Evolutionary conservation across 495 filamentous ascomycete genomes (phyloP).

Genomic region (Umbilicaria muhlenbergii): DNA sequence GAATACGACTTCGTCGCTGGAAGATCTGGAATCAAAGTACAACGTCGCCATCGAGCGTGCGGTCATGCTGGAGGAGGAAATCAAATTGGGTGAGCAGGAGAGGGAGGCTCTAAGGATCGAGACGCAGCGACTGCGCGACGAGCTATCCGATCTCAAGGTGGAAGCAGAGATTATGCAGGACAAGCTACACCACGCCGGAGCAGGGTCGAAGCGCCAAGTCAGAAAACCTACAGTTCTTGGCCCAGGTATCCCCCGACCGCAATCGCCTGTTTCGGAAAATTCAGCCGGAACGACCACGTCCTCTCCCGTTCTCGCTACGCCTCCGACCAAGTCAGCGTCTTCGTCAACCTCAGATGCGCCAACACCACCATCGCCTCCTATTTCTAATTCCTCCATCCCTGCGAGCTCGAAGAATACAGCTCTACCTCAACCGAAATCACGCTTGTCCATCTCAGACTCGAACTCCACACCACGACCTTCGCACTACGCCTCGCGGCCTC

Average conservation of each 20-base stretch:
- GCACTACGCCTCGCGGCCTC: conserved; percentile 15
- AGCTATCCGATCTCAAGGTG: conserved; percentile 81
- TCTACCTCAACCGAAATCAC: conserved; percentile 18
- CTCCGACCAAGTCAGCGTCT: conserved; percentile 47
- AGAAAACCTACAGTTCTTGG: conserved; percentile 32
- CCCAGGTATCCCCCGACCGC: conserved; percentile 13
- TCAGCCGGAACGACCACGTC: conserved; percentile 52
- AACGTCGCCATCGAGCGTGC: conserved; percentile 82
- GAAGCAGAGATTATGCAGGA: conserved; percentile 89
- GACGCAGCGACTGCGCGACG: conserved; percentile 72
- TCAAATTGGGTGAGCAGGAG: conserved; percentile 79
- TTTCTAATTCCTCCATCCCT: conserved; percentile 32
- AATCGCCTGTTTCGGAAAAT: conserved; percentile 30
- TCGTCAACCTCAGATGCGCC: conserved; percentile 62
- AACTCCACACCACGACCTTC: conserved; percentile 33
- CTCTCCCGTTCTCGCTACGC: conserved; percentile 56
- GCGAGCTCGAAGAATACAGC: conserved; percentile 23
- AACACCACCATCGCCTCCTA: conserved; percentile 52
- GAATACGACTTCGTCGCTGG: conserved; percentile 83
- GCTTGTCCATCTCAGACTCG: conserved; percentile 25
- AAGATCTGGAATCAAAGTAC: conserved; percentile 94
- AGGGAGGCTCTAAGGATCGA: conserved; percentile 77
- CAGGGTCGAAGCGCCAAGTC: conserved; percentile 29
- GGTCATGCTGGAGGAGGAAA: conserved; percentile 90
- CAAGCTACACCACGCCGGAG: conserved; percentile 62